Conservation (phyloP, 768 basidiomycete genomes). For the Solioccasus polychromus region DNA sequence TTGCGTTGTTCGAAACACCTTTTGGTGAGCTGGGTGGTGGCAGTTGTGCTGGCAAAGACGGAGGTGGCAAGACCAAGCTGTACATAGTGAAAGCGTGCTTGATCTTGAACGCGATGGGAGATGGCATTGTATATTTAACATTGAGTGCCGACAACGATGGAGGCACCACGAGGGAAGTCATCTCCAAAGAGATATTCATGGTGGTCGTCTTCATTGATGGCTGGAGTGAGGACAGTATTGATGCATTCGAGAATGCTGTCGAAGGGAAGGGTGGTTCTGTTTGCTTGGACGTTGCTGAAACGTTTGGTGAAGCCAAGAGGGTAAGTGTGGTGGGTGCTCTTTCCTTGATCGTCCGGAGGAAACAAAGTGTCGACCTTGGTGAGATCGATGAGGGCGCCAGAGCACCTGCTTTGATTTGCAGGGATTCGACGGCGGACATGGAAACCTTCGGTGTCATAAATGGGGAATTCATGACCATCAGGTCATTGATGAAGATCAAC, state of each 20-base stretch:
- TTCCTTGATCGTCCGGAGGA: not conserved
- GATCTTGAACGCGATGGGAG: not conserved
- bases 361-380: not conserved
- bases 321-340: not conserved
- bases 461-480: not conserved
- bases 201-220: not conserved
- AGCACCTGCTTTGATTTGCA: accelerated
- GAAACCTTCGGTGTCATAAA: not conserved
- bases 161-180: not conserved
- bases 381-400: conserved; percentile 6
- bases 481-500: not conserved
- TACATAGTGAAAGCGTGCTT: not conserved
- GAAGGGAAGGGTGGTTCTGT: not conserved
- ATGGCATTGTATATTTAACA: not conserved
- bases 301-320: conserved; percentile 1
- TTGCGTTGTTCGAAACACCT: not conserved
- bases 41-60: not conserved
- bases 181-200: not conserved
- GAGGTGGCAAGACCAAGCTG: conserved; percentile 3
- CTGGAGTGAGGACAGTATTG: not conserved
- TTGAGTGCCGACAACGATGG: not conserved
- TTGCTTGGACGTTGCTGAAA: conserved; percentile 1
- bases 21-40: not conserved
- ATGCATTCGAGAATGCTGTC: not conserved
- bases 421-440: not conserved